A percentile compares a stretch with the other conserved stretches of the same genome.
Conservation (phyloP, 306 rosid species). For the Cucurbita ficifolia region DNA sequence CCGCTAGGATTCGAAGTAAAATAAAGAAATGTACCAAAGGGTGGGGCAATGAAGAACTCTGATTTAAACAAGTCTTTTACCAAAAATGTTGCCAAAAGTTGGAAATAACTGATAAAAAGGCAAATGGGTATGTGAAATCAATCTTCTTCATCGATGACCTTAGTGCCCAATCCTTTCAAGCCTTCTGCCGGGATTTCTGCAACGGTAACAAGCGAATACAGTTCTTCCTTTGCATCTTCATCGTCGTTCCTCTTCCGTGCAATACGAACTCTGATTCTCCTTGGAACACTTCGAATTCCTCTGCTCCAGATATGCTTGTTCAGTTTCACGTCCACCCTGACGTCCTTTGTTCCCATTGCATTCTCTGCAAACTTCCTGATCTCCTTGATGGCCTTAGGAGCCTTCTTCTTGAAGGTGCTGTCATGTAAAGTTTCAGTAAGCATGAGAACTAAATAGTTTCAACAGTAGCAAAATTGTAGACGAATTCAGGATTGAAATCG, state of each 20-base stretch:
- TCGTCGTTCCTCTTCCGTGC: slow-evolving; percentile 97
- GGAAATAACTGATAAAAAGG: not conserved
- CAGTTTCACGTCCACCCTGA: slow-evolving; percentile 83
- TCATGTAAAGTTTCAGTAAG: not conserved
- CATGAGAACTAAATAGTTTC: not conserved
- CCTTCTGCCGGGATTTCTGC: slow-evolving; percentile 79
- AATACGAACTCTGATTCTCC: slow-evolving; percentile 81
- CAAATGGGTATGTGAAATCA: slow-evolving; percentile 14
- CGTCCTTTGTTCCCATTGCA: slow-evolving; percentile 88
- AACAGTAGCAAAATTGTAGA: not conserved
- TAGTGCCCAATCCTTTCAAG: slow-evolving; percentile 69
- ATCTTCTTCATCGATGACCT: slow-evolving; percentile 82
- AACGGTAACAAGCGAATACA: slow-evolving; percentile 79
- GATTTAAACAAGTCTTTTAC: not conserved
- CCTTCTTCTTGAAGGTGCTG: slow-evolving; percentile 95
- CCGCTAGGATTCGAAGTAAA: not conserved
- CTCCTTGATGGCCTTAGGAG: slow-evolving; percentile 91
- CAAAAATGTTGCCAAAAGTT: slow-evolving; percentile 12
- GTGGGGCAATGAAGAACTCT: slow-evolving; percentile 5
- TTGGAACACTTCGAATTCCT: slow-evolving; percentile 91
- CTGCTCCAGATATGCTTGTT: slow-evolving; percentile 89
- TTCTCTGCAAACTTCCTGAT: slow-evolving; percentile 82
- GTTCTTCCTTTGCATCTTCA: slow-evolving; percentile 96
- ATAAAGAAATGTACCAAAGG: not conserved
- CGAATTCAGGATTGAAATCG: not conserved